Evolutionary conservation across 1,139 yeast species (phyloP).

Genomic region (Pichia sp.): DNA sequence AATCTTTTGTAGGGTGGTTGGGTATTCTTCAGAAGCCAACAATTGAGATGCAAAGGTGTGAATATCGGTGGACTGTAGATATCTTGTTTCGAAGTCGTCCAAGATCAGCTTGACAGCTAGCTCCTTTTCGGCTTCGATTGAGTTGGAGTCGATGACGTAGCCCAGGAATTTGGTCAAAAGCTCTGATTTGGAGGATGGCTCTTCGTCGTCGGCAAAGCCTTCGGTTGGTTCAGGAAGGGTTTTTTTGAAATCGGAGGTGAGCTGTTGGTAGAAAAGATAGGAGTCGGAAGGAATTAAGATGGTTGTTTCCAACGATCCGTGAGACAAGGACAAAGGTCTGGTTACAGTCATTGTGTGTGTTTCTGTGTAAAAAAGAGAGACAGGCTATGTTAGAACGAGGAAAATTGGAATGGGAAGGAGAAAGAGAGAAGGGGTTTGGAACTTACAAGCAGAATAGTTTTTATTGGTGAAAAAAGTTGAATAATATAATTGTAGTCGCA

Average conservation of each 20-base stretch:
- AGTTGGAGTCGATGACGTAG: conserved; percentile 47
- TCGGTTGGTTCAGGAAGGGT: conserved; percentile 78
- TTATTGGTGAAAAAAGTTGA: background rate
- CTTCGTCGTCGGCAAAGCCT: conserved; percentile 80
- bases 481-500: background rate
- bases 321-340: conserved; percentile 77
- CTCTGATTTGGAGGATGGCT: conserved; percentile 86
- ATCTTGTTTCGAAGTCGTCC: conserved; percentile 79
- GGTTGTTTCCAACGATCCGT: conserved; percentile 85
- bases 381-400: background rate
- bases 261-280: conserved; percentile 77
- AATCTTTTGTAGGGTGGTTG: conserved; percentile 67
- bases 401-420: background rate
- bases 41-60: conserved; percentile 81
- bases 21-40: conserved; percentile 48
- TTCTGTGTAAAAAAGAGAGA: background rate
- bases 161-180: conserved; percentile 81
- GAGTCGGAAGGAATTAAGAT: conserved; percentile 79
- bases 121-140: conserved; percentile 31
- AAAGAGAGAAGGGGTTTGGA: background rate
- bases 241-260: conserved; percentile 79
- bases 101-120: conserved; percentile 68
- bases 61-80: conserved; percentile 72
- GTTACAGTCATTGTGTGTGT: conserved; percentile 22
- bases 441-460: background rate